These are phyloP conservation scores for Aaosphaeria arxii DNA, from an alignment of 2,329 filamentous ascomycete species.

Conservation along the genomic window DNA sequence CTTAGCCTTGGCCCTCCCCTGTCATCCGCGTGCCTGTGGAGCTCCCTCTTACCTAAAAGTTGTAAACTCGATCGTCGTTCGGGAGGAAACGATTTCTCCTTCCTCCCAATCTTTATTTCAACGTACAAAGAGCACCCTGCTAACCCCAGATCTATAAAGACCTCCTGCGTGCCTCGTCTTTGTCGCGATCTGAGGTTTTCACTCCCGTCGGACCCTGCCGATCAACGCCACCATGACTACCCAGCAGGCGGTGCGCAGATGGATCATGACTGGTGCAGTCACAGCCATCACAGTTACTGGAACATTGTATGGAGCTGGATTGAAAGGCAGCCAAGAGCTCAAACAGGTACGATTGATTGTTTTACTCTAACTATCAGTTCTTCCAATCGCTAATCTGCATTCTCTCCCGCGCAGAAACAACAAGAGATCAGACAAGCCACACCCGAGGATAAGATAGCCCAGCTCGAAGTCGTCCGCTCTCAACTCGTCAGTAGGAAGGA, in stretches of 20 bases:
- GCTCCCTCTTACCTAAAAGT: neutral
- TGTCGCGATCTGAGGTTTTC: neutral
- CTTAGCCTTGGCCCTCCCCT: neutral
- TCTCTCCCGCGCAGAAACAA: slow-evolving; percentile 33
- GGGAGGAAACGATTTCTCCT: neutral
- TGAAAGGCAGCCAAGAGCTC: slow-evolving; percentile 54
- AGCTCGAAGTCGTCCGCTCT: slow-evolving; percentile 50
- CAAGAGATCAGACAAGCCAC: slow-evolving; percentile 50
- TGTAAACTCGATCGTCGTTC: neutral
- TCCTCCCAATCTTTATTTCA: neutral
- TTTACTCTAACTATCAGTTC: neutral
- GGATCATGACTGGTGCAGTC: slow-evolving; percentile 54
- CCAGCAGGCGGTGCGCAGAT: slow-evolving; percentile 41
- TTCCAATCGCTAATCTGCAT: neutral
- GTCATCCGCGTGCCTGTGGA: neutral
- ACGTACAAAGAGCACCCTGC: neutral
- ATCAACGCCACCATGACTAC: slow-evolving; percentile 14
- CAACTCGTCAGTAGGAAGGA: slow-evolving; percentile 50
- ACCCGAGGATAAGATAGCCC: slow-evolving; percentile 54
- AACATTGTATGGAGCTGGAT: slow-evolving; percentile 57
- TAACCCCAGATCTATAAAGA: neutral
- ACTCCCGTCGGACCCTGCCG: neutral
- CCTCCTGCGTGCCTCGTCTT: neutral
- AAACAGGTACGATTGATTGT: slow-evolving; percentile 43
- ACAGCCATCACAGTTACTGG: slow-evolving; percentile 57